A percentile compares a stretch with the other conserved stretches of the same genome.
Conservation (phyloP, 164 flowering plant species). For the Paratinospora sagittata region DNA sequence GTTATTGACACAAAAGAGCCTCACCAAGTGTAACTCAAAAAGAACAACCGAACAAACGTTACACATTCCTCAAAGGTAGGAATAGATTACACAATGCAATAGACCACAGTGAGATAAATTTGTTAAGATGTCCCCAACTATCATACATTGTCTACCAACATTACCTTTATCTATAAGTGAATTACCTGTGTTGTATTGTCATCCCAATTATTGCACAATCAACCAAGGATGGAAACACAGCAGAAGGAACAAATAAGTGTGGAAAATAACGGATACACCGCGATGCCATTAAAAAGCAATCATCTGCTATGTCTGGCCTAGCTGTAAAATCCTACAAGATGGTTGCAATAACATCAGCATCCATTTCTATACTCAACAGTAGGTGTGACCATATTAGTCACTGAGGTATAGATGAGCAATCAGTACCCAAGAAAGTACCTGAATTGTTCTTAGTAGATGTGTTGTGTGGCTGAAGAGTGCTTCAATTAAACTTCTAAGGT, state of each 20-base stretch:
- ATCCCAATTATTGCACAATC: constrained; percentile 90
- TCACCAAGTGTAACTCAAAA: too few relatives aligned
- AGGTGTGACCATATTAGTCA: constrained; percentile 4
- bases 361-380: not conserved
- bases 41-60: too few relatives aligned
- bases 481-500: constrained; percentile 67
- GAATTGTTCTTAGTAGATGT: constrained; percentile 63
- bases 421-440: constrained; percentile 35
- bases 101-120: too few relatives aligned
- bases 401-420: not conserved
- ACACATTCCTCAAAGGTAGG: too few relatives aligned
- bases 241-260: constrained; percentile 77
- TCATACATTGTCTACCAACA: not conserved
- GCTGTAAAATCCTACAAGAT: constrained; percentile 76
- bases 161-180: not conserved
- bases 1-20: too few relatives aligned
- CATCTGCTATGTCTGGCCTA: constrained; percentile 96
- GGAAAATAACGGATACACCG: constrained; percentile 97
- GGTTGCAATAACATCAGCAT: constrained; percentile 5
- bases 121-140: too few relatives aligned
- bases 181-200: constrained; percentile 90
- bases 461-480: constrained; percentile 84
- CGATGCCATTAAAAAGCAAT: constrained; percentile 94
- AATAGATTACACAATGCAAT: too few relatives aligned
- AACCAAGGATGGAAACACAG: constrained; percentile 65